Conservation (phyloP, 1,284 basidiomycete species). For the Pisolithus thermaeus region DNA sequence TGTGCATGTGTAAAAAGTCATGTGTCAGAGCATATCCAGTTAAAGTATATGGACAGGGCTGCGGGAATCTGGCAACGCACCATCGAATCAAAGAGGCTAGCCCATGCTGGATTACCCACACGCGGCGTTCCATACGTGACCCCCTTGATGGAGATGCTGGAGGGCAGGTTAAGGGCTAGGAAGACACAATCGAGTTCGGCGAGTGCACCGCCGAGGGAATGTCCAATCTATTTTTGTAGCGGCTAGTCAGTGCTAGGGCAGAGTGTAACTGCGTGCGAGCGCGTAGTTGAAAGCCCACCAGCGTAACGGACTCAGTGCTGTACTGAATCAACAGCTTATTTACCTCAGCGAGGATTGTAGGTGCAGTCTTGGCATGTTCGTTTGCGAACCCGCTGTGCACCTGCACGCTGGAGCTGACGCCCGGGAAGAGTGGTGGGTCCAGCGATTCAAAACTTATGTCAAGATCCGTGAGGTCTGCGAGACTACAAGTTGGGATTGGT, state of each 20-base stretch:
- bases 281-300: slow-evolving; percentile 20
- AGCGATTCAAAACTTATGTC: slow-evolving; percentile 22
- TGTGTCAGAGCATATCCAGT: too few relatives aligned
- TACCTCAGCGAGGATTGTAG: slow-evolving; percentile 34
- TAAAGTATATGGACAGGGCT: background rate
- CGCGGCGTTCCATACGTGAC: slow-evolving; percentile 48
- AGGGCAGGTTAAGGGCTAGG: slow-evolving; percentile 42
- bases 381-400: slow-evolving; percentile 33
- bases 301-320: slow-evolving; percentile 32
- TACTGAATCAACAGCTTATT: slow-evolving; percentile 29
- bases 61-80: slow-evolving; percentile 29
- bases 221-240: slow-evolving; percentile 35
- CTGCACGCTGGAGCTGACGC: slow-evolving; percentile 19
- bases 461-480: slow-evolving; percentile 29
- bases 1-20: slow-evolving; percentile 5
- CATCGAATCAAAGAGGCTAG: slow-evolving; percentile 26
- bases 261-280: too few relatives aligned
- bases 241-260: background rate
- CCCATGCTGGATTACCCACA: slow-evolving; percentile 28
- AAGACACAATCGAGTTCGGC: slow-evolving; percentile 49
- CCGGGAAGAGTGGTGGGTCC: slow-evolving; percentile 32
- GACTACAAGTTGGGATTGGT: slow-evolving; percentile 8
- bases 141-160: slow-evolving; percentile 34
- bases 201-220: slow-evolving; percentile 57
- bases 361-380: slow-evolving; percentile 32